Evolutionary conservation across 352 stramenopile species (phyloP), one percentile per base, ranked within the genome.

Genomic region (Phytophthora sansomeana): DNA sequence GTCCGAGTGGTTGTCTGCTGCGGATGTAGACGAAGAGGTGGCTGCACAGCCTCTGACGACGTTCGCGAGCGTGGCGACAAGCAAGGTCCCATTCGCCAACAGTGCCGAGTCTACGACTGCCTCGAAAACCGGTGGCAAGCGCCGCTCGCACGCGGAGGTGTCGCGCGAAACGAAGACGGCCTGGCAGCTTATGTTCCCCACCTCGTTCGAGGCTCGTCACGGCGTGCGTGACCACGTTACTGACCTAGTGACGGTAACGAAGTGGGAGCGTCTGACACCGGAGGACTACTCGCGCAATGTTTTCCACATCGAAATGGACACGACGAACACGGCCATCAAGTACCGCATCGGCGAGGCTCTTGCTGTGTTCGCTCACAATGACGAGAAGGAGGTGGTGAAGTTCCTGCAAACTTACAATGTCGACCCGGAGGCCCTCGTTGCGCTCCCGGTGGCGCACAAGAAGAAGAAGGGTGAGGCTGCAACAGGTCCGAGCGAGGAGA

Each of bases 221-320:
- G 69, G 73, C 46, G 74, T 92, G 50, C 80, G 83, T 49, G 79
- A 89, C 55, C 85, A 92, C 67, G 83, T 91, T 47, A 87, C 87
- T 36, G 80, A 86, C 30, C 49, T 95, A 14, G 81, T 93, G 52
- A 75, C 63, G 21, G 82, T 95, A 46, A 93, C 82, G 47, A 91
- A 91, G 56, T 93, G 85, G 78, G 71, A 91, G 61, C 83, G 89
- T 26, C 72, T 96, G 39, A 96, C 89, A 14, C 89, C 89, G 1
- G 58, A 53, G 11, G 84, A 92, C 63, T 96, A 96, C 76, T 81
- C 77, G 61, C 85, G 89, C 35, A 93, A 96, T 66, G 89, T 96
- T 33, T 93, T 94, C 75, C 89, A 95, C 69, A 55, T 95, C 44
- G 85, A 93, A 58, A 92, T 96, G 77, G 89, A 95, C 74, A 93